Evolutionary conservation across 2,329 filamentous ascomycete species (phyloP).

Genomic region (Colletotrichum horii): DNA sequence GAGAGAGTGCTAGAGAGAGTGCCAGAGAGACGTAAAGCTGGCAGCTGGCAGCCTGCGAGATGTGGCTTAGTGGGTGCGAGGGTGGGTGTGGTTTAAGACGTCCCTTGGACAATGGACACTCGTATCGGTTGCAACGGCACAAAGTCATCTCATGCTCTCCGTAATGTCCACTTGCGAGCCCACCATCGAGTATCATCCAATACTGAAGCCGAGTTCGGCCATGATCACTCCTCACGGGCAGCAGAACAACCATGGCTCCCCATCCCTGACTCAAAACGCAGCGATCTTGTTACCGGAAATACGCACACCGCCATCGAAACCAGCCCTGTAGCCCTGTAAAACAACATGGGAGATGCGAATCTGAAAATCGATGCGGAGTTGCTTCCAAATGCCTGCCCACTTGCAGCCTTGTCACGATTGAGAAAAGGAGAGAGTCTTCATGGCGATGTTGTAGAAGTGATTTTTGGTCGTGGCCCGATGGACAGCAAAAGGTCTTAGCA

Average conservation of each 20-base stretch:
- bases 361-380: neutral
- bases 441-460: neutral
- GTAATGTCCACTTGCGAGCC: neutral
- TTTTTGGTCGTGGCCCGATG: accelerated
- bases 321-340: neutral
- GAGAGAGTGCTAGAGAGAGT: too few species aligned
- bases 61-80: too few species aligned
- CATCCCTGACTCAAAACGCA: neutral
- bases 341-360: neutral
- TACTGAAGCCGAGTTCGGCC: neutral
- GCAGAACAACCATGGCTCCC: neutral
- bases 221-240: neutral
- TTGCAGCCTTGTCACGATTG: neutral
- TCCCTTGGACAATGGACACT: neutral
- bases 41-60: too few species aligned
- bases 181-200: neutral
- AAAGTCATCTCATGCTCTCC: neutral
- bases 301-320: neutral
- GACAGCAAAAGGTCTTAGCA: neutral
- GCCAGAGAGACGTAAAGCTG: too few species aligned
- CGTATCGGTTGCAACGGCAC: neutral
- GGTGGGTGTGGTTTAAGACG: too few species aligned
- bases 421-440: neutral
- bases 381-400: neutral
- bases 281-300: neutral